Base-by-base conservation (phyloP, 2,329 filamentous ascomycete species). In the Colletotrichum orbiculare region DNA sequence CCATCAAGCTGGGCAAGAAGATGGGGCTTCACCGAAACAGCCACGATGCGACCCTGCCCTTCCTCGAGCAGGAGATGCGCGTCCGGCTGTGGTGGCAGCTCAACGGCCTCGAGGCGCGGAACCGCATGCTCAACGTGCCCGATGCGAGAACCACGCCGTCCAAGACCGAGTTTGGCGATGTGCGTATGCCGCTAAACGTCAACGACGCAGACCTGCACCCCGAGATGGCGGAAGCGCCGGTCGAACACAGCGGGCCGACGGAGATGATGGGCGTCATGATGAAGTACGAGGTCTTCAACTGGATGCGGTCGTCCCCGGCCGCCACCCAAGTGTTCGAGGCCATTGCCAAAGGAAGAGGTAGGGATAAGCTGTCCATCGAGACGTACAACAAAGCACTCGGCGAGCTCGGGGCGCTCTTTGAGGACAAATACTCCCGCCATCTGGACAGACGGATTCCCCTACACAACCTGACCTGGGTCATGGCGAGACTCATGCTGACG, bases 191-290 rank as follows among this genome's bases (percentile, higher is more conserved):
- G 1, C 73, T 85, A 2, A 89, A 89, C 60, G 74, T 88, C 54
- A 83, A 88, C 56, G 87, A 89, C 66, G 71, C 71, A 6, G 83
- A 87, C 43, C 72, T 89, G 2, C 73, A 78, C n/a, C 84, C 85
- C 0, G 76, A 78, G 6, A 85, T 85, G 80, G 74, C 71, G 0
- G 77, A 81, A 0, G 77, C 81, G 1, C 84, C 85, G 0, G 54
- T 74, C 2, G 79, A 83, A 17, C 77, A 83, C 8, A 68, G 70
- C 0, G 82, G 82, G 0, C 85, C 85, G 54, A 88, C 87, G 0
- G 85, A 87, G 60, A 87, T 88, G 82, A 80, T 84, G 0, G 86
- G 43, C 43, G 61, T 64, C 6, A 13, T 64, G 43, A 70, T 74
- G 59, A 77, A 77, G 60, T 75, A 71, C 8, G 72, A 76, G n/a